Evolutionary conservation across 805 yeast species (phyloP), one percentile per base, ranked within the genome.

Genomic region (Saccharomycopsis babjevae): DNA sequence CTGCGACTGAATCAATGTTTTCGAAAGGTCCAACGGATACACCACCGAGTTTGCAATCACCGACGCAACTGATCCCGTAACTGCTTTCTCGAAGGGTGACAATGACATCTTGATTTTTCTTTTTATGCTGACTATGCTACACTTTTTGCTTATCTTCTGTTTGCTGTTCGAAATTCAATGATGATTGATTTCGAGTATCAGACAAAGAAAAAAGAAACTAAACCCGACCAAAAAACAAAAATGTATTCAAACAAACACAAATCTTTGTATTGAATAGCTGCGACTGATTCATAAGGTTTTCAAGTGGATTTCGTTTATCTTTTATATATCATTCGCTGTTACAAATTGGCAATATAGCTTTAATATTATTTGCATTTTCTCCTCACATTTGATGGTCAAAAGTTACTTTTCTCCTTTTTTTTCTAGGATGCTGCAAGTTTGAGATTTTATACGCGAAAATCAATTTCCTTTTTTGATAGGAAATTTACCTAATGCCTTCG

Each of bases 1-100:
- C 70, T 88, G 94, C 2, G 91, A 85, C 68, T 88, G 96, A 54
- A 88, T 81, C 62, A 85, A 76, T 0, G 94, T 87, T 69, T 88
- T 88, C 64, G 87, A 80, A 68, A 89, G 75, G 69, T 89, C 96
- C 54, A 89, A 73, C 0, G 96, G 96, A 68, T 89, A 89, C 1
- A 89, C 92, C 52, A 83, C 76, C 7, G 89, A 75, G 73, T 88
- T 89, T 50, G 96, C 96, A 57, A 87, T 70, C 25, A 85, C 85
- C 1, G 96, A 88, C 8, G 96, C 94, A 56, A 86, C 76, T 0
- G 96, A 89, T 0, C 96, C 96, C 57, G 88, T 83, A 16, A 88
- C 78, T 0, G 96, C 96, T 68, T 84, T 83, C 65, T 89, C 96
- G 68, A 89, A 74, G 7, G 89, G 86, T n/a, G 85, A 69, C 57